Percentiles rank a stretch among this genome's conserved stretches.
These are phyloP conservation scores for Uronychia binucleata DNA, from an alignment of 73 alveolate species.

Conservation along the genomic window DNA sequence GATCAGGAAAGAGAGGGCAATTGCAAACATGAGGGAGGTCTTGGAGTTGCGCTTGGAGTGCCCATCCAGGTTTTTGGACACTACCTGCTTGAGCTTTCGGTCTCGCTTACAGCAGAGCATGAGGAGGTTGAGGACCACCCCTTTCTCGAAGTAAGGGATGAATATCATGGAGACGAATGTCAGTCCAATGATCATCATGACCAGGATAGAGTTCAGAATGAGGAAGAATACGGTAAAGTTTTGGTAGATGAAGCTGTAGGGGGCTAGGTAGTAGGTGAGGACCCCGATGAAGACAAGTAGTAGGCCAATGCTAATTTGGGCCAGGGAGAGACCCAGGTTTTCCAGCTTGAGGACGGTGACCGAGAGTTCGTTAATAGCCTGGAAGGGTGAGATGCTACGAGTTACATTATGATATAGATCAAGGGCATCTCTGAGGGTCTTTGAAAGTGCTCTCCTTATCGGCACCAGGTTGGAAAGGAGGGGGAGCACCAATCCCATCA, in stretches of 20 bases:
- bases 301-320: conserved; percentile 69
- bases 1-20: conserved; percentile 88
- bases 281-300: conserved; percentile 85
- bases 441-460: conserved; percentile 86
- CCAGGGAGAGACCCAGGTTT: conserved; percentile 89
- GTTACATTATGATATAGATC: conserved; percentile 76
- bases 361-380: conserved; percentile 81
- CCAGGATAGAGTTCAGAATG: conserved; percentile 79
- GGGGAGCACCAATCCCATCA: conserved; percentile 88
- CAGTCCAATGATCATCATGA: conserved; percentile 93
- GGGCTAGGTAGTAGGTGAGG: conserved; percentile 92
- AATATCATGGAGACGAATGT: conserved; percentile 74
- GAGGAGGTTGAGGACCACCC: conserved; percentile 35
- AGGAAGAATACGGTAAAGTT: conserved; percentile 82
- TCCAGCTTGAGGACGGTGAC: conserved; percentile 88
- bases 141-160: conserved; percentile 71
- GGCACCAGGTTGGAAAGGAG: conserved; percentile 82
- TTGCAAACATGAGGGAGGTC: conserved; percentile 91
- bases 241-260: conserved; percentile 82
- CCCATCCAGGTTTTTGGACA: conserved; percentile 86
- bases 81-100: conserved; percentile 76
- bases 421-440: conserved; percentile 86
- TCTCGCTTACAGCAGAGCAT: conserved; percentile 70
- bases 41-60: conserved; percentile 92
- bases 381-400: neutral